Evolutionary conservation across 495 filamentous ascomycete species (phyloP), one percentile per base, ranked within the genome.

Genomic region (Hyaloscypha variabilis): DNA sequence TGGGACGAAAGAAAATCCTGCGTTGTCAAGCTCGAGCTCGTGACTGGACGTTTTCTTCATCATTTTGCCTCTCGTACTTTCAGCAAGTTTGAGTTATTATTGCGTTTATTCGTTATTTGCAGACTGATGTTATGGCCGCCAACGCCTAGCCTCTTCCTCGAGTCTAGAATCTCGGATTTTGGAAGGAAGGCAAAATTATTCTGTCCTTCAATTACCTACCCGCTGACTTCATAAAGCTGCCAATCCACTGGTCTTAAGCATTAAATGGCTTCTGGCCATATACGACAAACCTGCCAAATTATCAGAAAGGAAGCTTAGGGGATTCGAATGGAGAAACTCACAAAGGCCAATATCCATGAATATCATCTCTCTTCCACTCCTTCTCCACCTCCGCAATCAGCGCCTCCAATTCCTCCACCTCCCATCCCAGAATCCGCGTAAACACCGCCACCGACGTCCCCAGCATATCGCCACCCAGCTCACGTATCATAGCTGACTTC

Each of bases 401-500:
- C 19, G 19, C 6, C 10, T 60, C 59, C 60, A 58, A 24, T 13
- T 62, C 53, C 46, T 67, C 50, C 2, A 62, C 51, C 24, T 56
- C 51, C n/a, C 60, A 61, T 57, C 3, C 60, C 60, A 13, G 30
- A 34, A 21, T 10, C 46, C n/a, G 34, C 2, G 60, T 68, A 0
- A 68, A 39, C 19, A 80, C 69, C 21, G 78, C 80, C 42, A 79
- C n/a, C n/a, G n/a, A n/a, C n/a, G n/a, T n/a, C n/a, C n/a, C n/a
- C n/a, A 78, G n/a, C 71, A 72, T 64, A 80, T 81, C 1, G n/a
- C 78, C 70, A 8, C 77, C 74, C 58, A 82, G 65, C 3, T 75
- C 83, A 29, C 29, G 25, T 31, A 82, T 69, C 75, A 81, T 79
- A 58, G 75, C 73, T 8, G 62, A 57, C 70, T 72, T 70, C 54